phyloP scores from a whole-genome alignment of 73 alveolate genomes.

The Blepharisma stoltei region DNA sequence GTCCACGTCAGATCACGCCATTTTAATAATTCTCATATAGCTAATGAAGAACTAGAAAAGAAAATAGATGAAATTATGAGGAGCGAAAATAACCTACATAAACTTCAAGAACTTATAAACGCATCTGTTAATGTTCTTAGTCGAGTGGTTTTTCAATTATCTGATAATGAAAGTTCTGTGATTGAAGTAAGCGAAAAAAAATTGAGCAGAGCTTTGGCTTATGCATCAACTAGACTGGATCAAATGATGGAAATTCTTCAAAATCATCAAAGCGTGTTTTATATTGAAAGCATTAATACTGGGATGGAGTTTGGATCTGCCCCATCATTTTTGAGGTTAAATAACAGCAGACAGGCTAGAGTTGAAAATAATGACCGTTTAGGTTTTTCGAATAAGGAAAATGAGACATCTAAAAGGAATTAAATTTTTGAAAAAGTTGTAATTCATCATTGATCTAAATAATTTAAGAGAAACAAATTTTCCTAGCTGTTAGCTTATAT shows the following conservation, averaged over 20 bases:
- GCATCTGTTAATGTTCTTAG: neutral
- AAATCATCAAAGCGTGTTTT: conserved; percentile 11
- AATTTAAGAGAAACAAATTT: no score
- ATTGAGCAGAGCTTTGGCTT: neutral
- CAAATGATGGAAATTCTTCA: conserved; percentile 16
- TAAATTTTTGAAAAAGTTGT: no score
- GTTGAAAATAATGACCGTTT: no score
- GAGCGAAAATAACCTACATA: neutral
- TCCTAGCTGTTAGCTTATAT: no score
- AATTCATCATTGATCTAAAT: no score
- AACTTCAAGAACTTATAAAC: neutral
- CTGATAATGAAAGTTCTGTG: neutral
- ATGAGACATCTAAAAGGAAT: no score
- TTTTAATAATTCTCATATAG: no score
- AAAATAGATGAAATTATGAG: neutral
- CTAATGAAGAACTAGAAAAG: neutral
- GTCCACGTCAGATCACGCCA: no score
- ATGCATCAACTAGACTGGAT: neutral
- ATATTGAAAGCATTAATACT: neutral
- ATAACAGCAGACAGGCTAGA: neutral
- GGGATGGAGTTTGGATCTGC: conserved; percentile 1
- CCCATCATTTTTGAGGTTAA: neutral
- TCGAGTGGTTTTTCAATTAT: conserved; percentile 4
- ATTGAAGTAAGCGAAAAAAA: neutral
- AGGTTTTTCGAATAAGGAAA: no score